Evolutionary conservation across 495 filamentous ascomycete species (phyloP).

Genomic region (Letharia lupina): DNA sequence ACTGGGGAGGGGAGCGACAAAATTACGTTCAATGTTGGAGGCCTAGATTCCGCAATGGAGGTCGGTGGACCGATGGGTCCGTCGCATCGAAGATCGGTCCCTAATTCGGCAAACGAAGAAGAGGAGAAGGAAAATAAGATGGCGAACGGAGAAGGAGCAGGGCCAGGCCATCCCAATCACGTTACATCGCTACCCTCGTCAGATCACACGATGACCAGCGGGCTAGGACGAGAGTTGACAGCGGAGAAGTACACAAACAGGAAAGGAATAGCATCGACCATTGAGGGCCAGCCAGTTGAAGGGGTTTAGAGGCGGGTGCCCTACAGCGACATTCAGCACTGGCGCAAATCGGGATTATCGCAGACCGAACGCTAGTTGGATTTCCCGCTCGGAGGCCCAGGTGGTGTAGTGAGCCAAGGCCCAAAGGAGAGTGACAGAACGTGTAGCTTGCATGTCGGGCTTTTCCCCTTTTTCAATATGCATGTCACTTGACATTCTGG

Average conservation of each 20-base stretch:
- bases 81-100: neutral
- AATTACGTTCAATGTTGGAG: constrained; percentile 15
- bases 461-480: neutral
- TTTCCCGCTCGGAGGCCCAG: neutral
- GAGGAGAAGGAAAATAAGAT: constrained; percentile 4
- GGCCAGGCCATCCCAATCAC: constrained; percentile 3
- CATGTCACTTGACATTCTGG: neutral
- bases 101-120: neutral
- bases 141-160: constrained; percentile 1
- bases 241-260: constrained; percentile 14
- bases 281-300: constrained; percentile 9
- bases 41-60: constrained; percentile 22
- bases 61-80: constrained; percentile 18
- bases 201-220: constrained; percentile 17
- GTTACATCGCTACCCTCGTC: constrained; percentile 15
- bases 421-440: neutral
- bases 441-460: neutral
- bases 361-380: neutral
- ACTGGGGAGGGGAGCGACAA: constrained; percentile 15
- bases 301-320: neutral
- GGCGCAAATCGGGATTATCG: neutral
- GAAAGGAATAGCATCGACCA: constrained; percentile 9
- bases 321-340: neutral
- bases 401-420: neutral
- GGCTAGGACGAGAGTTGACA: constrained; percentile 18